Percentiles rank a stretch among this genome's conserved stretches.
phyloP scores from a whole-genome alignment of 1,284 basidiomycete species.

The Pyrrhoderma lamaoense region DNA sequence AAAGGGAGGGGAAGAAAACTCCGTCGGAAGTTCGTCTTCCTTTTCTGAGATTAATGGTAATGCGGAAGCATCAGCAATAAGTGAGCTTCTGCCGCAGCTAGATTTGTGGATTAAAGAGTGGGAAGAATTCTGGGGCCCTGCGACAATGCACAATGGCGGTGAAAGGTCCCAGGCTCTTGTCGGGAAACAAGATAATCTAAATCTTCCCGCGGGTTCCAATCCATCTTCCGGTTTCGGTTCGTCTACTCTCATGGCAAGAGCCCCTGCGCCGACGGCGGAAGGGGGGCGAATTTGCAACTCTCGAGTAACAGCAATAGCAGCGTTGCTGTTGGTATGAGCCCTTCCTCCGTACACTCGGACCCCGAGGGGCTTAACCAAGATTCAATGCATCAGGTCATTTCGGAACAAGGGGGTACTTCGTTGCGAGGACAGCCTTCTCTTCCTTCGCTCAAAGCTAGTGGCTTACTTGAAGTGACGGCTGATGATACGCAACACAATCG shows the following conservation, averaged over 20 bases:
- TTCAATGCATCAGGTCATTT: conserved; percentile 13
- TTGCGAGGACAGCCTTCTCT: conserved; percentile 33
- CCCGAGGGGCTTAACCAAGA: background rate
- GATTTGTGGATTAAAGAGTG: conserved; percentile 17
- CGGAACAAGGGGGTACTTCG: conserved; percentile 7
- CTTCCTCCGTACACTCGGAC: conserved; percentile 4
- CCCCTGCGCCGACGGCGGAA: background rate
- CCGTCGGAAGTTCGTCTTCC: background rate
- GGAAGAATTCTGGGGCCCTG: conserved; percentile 18
- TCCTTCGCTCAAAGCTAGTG: conserved; percentile 66
- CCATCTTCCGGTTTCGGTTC: too few relatives aligned
- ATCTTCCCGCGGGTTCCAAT: too few relatives aligned
- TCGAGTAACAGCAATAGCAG: conserved; percentile 1
- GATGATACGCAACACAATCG: conserved; percentile 10
- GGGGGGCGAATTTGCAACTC: too few relatives aligned
- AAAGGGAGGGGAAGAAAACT: background rate
- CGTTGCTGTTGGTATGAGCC: conserved; percentile 15
- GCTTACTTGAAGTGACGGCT: conserved; percentile 43
- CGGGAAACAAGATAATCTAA: too few relatives aligned
- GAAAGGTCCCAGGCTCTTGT: background rate
- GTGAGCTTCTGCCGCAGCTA: conserved; percentile 10
- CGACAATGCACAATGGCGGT: conserved; percentile 5
- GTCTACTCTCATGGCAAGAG: too few relatives aligned
- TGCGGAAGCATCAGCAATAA: background rate
- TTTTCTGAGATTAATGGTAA: background rate